These are phyloP conservation scores for Phytopythium oedochilum DNA, from an alignment of 352 stramenopile genomes.

Conservation along the genomic window DNA sequence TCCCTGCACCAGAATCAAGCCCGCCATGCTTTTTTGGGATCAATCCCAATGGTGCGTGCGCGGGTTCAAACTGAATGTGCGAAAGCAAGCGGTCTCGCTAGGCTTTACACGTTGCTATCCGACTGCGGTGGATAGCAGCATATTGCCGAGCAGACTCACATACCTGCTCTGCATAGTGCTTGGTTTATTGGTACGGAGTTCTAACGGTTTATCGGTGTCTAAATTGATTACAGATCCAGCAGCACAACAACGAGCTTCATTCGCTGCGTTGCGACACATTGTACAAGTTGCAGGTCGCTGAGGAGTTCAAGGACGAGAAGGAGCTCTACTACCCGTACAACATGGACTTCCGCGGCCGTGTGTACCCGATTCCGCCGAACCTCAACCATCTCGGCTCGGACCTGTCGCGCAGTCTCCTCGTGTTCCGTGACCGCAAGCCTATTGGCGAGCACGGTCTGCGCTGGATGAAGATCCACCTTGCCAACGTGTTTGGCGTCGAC, in stretches of 20 bases:
- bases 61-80: conserved; percentile 86
- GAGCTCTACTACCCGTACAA: conserved; percentile 99
- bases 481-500: conserved; percentile 84
- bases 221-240: conserved; percentile 58
- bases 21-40: conserved; percentile 31
- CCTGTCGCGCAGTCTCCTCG: conserved; percentile 95
- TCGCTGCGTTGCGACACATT: conserved; percentile 94
- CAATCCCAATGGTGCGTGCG: conserved; percentile 11
- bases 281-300: conserved; percentile 95
- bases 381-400: conserved; percentile 98
- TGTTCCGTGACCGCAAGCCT: conserved; percentile 94
- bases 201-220: conserved; percentile 5
- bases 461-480: conserved; percentile 99
- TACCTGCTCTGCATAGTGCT: background rate
- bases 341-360: conserved; percentile 98
- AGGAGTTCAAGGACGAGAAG: conserved; percentile 95
- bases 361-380: conserved; percentile 98
- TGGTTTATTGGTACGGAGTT: background rate
- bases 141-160: background rate
- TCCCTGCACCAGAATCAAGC: conserved; percentile 79
- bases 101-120: background rate
- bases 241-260: conserved; percentile 88
- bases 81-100: conserved; percentile 48
- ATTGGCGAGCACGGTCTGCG: conserved; percentile 93
- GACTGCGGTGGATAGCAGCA: background rate